phyloP scores from a whole-genome alignment of 1,284 basidiomycete species.

The Ustilago loliicola region DNA sequence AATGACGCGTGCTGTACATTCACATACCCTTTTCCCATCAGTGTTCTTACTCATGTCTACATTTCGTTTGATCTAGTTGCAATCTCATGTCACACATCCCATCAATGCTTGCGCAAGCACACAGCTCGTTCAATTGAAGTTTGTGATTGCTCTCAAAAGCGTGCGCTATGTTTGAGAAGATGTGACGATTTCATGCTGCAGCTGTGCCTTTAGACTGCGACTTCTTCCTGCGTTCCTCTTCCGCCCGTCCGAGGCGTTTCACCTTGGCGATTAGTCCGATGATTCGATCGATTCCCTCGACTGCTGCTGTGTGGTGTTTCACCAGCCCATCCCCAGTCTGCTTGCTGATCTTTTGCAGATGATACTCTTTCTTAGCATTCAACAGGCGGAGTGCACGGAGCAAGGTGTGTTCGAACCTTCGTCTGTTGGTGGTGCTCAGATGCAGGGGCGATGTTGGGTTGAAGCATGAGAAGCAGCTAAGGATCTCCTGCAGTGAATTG shows the following conservation, averaged over 20 bases:
- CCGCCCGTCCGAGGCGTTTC: constrained; percentile 5
- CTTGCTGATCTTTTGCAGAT: not conserved
- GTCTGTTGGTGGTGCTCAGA: constrained; percentile 22
- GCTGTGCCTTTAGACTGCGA: not conserved
- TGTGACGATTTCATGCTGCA: not conserved
- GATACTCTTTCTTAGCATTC: not conserved
- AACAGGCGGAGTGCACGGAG: constrained; percentile 13
- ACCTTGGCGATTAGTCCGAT: constrained; percentile 11
- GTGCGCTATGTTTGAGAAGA: not conserved
- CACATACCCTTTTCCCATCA: constrained; percentile 2
- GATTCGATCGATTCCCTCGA: constrained; percentile 8
- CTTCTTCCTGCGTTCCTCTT: not conserved
- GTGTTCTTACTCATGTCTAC: not conserved
- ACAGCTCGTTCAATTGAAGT: too few species aligned
- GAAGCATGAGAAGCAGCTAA: constrained; percentile 11
- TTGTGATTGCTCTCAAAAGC: not conserved
- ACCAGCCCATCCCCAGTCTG: not conserved
- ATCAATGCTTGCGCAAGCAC: not conserved
- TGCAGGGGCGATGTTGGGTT: constrained; percentile 2
- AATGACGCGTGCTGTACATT: too few species aligned
- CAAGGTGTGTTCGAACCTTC: constrained; percentile 27
- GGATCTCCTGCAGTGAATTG: constrained; percentile 12
- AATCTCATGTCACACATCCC: not conserved
- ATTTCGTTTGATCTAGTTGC: not conserved
- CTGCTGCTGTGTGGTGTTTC: constrained; percentile 7